Conservation (phyloP, 2,329 filamentous ascomycete genomes). For the Pseudopyricularia javanii region DNA sequence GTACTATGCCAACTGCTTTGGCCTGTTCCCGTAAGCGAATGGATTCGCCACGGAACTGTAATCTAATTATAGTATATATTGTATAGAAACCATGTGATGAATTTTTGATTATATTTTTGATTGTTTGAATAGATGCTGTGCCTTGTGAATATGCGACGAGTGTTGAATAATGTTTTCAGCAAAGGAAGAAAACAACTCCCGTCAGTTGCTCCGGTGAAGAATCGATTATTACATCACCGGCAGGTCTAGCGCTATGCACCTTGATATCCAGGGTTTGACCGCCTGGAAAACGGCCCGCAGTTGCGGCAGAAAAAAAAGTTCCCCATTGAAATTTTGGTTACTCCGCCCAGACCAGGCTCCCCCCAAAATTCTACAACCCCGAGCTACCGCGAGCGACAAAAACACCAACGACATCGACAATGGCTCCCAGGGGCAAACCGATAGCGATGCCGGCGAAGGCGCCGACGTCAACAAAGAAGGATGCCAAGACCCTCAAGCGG, state of each 20-base stretch:
- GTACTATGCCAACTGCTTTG: slow-evolving; percentile 62
- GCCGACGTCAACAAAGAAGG: slow-evolving; percentile 3
- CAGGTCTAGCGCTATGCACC: no score
- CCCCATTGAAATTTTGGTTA: neutral
- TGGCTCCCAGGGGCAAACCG: neutral
- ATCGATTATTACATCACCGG: no score
- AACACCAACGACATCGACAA: neutral
- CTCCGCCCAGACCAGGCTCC: neutral
- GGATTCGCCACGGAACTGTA: neutral
- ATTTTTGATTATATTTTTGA: neutral
- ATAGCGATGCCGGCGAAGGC: neutral
- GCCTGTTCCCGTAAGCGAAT: slow-evolving; percentile 4
- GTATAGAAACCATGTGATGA: neutral
- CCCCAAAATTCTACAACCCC: neutral
- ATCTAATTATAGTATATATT: neutral
- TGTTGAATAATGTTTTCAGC: no score
- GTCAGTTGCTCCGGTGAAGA: no score
- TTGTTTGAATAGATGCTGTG: no score
- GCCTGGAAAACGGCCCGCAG: neutral
- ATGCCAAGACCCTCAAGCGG: slow-evolving; percentile 13
- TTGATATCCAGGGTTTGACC: neutral
- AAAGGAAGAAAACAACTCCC: no score
- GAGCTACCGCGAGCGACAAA: neutral
- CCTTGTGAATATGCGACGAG: no score
- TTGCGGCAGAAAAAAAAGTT: slow-evolving; percentile 1